phyloP scores from a whole-genome alignment of 208 protist species.

The Leishmania martiniquensis region DNA sequence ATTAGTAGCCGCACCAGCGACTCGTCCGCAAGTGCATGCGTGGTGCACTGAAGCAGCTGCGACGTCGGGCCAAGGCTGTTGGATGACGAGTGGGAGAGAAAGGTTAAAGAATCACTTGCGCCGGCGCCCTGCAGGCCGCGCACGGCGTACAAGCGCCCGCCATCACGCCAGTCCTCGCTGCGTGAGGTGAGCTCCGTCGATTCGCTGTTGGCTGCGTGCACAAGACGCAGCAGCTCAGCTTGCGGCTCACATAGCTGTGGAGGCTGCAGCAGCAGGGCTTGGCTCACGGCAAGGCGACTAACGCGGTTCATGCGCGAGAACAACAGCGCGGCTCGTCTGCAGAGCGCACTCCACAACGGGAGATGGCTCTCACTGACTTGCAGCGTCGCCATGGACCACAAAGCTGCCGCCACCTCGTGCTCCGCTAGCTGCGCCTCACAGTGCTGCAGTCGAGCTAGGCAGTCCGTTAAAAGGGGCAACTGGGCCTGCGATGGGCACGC shows the following conservation, averaged over 20 bases:
- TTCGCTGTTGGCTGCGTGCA: conserved; percentile 1
- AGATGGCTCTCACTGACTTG: conserved; percentile 16
- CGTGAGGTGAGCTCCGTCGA: not conserved
- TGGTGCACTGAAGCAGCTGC: conserved; percentile 25
- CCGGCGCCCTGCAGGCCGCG: not conserved
- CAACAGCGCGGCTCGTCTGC: conserved; percentile 46
- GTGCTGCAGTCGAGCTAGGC: conserved; percentile 44
- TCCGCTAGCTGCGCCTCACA: conserved; percentile 51
- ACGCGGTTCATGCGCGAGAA: conserved; percentile 40
- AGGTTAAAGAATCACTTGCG: not conserved
- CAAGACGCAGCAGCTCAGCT: conserved; percentile 26
- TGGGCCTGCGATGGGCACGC: conserved; percentile 26
- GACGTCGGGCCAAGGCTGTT: conserved; percentile 3
- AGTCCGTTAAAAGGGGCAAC: conserved; percentile 38
- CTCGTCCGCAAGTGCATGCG: conserved; percentile 25
- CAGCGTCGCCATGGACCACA: conserved; percentile 75
- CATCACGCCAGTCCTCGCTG: not conserved
- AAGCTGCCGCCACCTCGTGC: conserved; percentile 43
- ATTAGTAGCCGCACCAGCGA: conserved; percentile 23
- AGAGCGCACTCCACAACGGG: conserved; percentile 57
- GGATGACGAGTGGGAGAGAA: not conserved
- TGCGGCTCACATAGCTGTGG: conserved; percentile 27
- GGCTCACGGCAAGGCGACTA: conserved; percentile 47
- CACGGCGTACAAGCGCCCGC: not conserved
- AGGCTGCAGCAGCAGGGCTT: conserved; percentile 51